phyloP scores from a whole-genome alignment of 1,284 basidiomycete species.

The Rhodotorula sp. region DNA sequence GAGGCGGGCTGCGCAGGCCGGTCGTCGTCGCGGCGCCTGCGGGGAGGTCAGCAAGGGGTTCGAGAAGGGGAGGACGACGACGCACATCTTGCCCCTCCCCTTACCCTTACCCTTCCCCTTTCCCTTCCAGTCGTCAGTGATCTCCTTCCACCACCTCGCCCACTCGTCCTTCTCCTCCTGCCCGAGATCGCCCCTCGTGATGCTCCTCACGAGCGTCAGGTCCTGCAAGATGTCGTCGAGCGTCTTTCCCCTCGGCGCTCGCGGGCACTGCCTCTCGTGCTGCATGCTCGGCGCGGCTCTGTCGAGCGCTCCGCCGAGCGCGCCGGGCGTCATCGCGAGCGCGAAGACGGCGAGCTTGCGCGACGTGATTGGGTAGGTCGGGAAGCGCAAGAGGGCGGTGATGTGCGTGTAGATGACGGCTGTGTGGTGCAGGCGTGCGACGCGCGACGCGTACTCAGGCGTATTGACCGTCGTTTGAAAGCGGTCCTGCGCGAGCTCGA shows the following conservation, averaged over 20 bases:
- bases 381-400: conserved; percentile 27
- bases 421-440: conserved; percentile 14
- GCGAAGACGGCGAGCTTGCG: conserved; percentile 30
- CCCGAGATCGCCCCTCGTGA: conserved; percentile 19
- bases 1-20: conserved; percentile 13
- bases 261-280: not conserved
- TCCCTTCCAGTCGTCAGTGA: conserved; percentile 18
- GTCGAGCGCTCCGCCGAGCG: conserved; percentile 12
- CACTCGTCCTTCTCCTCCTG: conserved; percentile 17
- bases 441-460: conserved; percentile 15
- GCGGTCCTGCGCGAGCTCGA: conserved; percentile 24
- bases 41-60: too few species aligned
- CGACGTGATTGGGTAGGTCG: conserved; percentile 32
- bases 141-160: conserved; percentile 20
- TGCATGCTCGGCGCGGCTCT: not conserved
- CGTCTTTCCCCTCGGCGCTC: conserved; percentile 6
- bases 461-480: conserved; percentile 23
- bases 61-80: not conserved
- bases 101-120: not conserved
- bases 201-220: conserved; percentile 18
- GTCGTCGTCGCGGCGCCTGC: not conserved
- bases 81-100: conserved; percentile 8
- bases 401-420: conserved; percentile 29
- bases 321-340: conserved; percentile 32
- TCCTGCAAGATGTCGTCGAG: conserved; percentile 24